Base-by-base conservation (phyloP, 1,284 basidiomycete genomes). In the Leccinum holopus region DNA sequence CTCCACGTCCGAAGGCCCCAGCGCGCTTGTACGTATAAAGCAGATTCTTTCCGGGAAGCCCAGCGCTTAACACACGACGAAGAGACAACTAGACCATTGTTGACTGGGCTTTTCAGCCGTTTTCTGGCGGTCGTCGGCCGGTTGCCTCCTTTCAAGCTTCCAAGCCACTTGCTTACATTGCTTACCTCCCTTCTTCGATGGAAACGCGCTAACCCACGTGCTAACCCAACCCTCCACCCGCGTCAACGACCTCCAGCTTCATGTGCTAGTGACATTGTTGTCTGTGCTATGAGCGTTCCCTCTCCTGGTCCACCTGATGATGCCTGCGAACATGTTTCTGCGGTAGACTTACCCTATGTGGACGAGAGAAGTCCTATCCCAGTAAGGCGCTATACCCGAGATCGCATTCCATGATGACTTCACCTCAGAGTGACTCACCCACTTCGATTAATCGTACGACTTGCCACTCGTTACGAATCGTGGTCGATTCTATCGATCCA, bases 241-340 rank as follows among this genome's bases (percentile, higher is more conserved):
- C 28, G 30, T 44, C 61, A 30, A 55, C 44, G 21, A 39, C 44
- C 14, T 3, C 49, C 37, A 33, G 7, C 30, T 39, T 25, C 41
- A 12, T 3, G 6, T 10, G 41, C 44, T 3, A n/a, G 6, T 11
- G 53, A 6, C 35, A 37, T 39, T 8, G 5, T 52, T 16, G 41
- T 68, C 49, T 69, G 47, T 12, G 37, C 49, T 28, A 75, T 72
- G 72, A 64, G 52, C 35, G 39, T 57, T 49, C 72, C 67, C 16
- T 61, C 51, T 0, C 5, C 33, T 0, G 57, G 28, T n/a, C 41
- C 25, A 28, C 25, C 25, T 28, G 25, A 28, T 28, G 25, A n/a
- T n/a, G n/a, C 28, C 3, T 10, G 25, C 25, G 44, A 47, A 47
- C 28, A 16, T 41, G 37, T 44, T 55, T 28, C 28, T 68, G 55